phyloP scores from a whole-genome alignment of 495 filamentous ascomycete genomes.

The Neurospora sp. region DNA sequence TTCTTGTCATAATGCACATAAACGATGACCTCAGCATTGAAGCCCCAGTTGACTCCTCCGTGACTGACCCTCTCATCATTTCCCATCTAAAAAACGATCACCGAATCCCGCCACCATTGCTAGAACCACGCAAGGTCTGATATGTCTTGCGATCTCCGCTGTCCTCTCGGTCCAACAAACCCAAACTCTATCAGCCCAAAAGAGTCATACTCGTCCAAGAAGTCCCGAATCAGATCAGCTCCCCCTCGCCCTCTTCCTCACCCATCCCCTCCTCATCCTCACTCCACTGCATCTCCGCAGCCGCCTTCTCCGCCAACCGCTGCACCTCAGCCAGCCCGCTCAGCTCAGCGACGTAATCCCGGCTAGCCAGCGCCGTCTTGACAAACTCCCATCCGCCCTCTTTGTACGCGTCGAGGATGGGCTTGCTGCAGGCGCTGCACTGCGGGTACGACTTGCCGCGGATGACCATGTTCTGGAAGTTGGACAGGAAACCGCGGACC shows the following conservation, averaged over 20 bases:
- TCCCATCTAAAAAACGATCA: not conserved
- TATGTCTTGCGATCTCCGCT: not conserved
- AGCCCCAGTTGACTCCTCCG: not conserved
- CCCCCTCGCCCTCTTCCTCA: slow-evolving; percentile 37
- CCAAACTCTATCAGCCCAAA: not conserved
- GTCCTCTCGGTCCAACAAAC: not conserved
- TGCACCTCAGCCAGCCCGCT: slow-evolving; percentile 91
- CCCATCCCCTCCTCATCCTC: slow-evolving; percentile 31
- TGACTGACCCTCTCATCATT: not conserved
- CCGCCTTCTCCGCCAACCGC: slow-evolving; percentile 54
- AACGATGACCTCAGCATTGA: not conserved
- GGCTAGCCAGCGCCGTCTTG: slow-evolving; percentile 71
- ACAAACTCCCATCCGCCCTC: slow-evolving; percentile 80
- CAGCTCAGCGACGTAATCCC: slow-evolving; percentile 80
- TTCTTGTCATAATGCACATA: not conserved
- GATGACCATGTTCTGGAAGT: slow-evolving; percentile 73
- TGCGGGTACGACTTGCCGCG: slow-evolving; percentile 75
- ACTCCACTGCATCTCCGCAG: slow-evolving; percentile 35
- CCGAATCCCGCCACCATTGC: not conserved
- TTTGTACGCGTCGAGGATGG: slow-evolving; percentile 61
- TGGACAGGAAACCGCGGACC: slow-evolving; percentile 83
- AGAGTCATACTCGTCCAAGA: not conserved
- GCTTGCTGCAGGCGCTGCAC: slow-evolving; percentile 84
- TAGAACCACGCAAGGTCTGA: not conserved
- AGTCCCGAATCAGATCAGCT: slow-evolving; percentile 16